Conservation (phyloP, 768 basidiomycete genomes). For the Galerina sulciceps region DNA sequence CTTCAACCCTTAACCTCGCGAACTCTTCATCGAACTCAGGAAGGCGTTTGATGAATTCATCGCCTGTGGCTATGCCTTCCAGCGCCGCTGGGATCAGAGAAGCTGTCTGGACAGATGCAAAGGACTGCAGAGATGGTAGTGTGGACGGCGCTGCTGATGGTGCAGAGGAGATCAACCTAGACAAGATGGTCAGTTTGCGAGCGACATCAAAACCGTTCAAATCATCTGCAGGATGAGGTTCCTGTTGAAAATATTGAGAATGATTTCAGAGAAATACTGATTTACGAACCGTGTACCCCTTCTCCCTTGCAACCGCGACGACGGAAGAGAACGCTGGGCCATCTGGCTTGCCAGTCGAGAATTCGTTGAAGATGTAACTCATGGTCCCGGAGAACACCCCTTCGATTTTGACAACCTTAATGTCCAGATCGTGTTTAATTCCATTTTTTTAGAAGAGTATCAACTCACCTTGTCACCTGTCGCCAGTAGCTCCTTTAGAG, state of each 20-base stretch:
- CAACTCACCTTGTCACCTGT: conserved; percentile 86
- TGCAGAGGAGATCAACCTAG: conserved; percentile 68
- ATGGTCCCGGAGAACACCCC: conserved; percentile 98
- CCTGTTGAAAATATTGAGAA: conserved; percentile 48
- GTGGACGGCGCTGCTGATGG: conserved; percentile 36
- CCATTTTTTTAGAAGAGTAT: background rate
- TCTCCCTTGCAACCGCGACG: conserved; percentile 85
- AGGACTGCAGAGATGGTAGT: conserved; percentile 71
- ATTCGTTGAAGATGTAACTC: conserved; percentile 99
- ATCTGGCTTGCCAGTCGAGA: conserved; percentile 70
- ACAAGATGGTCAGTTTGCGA: conserved; percentile 94
- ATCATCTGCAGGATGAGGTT: conserved; percentile 97
- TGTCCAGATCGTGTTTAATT: background rate
- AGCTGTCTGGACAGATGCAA: conserved; percentile 76
- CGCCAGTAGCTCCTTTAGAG: conserved; percentile 87
- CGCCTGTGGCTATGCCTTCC: conserved; percentile 67
- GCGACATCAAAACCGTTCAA: conserved; percentile 97
- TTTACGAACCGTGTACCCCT: conserved; percentile 85
- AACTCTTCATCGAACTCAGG: conserved; percentile 85
- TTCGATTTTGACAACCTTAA: conserved; percentile 87
- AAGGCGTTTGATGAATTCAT: conserved; percentile 81
- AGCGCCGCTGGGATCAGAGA: conserved; percentile 87
- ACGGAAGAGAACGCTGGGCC: conserved; percentile 87
- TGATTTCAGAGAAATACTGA: background rate
- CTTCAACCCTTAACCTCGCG: conserved; percentile 74